Evolutionary conservation across 192 early-diverging fungal species (phyloP), one percentile per base, ranked within the genome.

Genomic region (Helicostylum pulchrum): DNA sequence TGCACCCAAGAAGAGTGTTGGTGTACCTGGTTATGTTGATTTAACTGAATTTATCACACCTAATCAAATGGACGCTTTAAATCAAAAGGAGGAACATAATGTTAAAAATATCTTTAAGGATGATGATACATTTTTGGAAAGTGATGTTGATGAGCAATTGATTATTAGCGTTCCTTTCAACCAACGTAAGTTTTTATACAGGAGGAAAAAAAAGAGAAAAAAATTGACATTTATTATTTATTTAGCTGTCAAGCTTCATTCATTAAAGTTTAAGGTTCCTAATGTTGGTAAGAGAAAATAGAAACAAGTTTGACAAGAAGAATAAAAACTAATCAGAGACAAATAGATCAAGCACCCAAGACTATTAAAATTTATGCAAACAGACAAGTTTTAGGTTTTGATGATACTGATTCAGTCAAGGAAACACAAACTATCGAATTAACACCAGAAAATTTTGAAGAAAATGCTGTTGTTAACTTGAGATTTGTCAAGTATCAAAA

Each of bases 131-230:
- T 86, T 77, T 50, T 70, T 98, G 51, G 91, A 98, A 71, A 90
- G 87, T 75, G 96, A 98, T 78, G 92, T 92, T 1, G 96, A 98
- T 72, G 96, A 96, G 81, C 96, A 98, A 66, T 75, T 98, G 47
- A 88, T 98, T 43, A 81, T 96, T 36, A 82, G 83, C 26, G 75
- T 98, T 53, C 84, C 89, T 20, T 98, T 98, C 70, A 94, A 91
- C 72, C 92, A 96, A 80, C 67, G 70, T 77, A 65, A 53, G 70
- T 63, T 11, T 52, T 23, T 7, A 17, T 53, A 19, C 50, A 26
- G 4, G 34, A 26, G 26, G 2, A 26, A 2, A 26, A 2, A 26
- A 2, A 26, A 2, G 2, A 26, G 2, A 26, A n/a, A n/a, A 39
- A 39, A 9, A 39, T 39, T 39, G 36, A 39, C 36, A 3, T 39